These are phyloP conservation scores for Euphorbia schlechtendalii DNA, from an alignment of 441 rosid genomes.

Conservation along the genomic window DNA sequence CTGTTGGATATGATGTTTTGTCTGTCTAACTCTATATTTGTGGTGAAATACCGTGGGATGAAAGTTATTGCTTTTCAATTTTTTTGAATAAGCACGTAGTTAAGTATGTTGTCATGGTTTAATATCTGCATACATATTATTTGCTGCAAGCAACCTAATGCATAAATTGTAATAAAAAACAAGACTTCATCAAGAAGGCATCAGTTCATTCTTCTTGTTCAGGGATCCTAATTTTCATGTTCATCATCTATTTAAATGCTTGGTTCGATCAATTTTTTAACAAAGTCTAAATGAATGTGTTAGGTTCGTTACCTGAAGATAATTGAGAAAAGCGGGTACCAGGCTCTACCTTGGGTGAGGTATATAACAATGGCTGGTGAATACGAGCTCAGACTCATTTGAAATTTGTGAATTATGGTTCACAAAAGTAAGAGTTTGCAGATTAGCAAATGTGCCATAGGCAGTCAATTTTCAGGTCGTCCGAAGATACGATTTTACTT, in stretches of 20 bases:
- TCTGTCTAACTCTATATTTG: neutral
- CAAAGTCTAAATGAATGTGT: constrained; percentile 75
- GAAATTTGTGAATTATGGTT: constrained; percentile 15
- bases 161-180: no score
- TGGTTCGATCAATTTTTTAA: constrained; percentile 25
- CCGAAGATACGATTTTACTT: neutral
- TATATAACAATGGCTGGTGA: constrained; percentile 98
- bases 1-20: neutral
- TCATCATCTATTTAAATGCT: constrained; percentile 84
- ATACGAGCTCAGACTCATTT: constrained; percentile 73
- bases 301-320: constrained; percentile 90
- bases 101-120: neutral
- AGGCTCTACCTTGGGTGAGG: constrained; percentile 96
- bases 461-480: constrained; percentile 8
- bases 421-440: no score
- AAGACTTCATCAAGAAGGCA: no score
- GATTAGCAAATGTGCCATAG: constrained; percentile 5
- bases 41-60: neutral
- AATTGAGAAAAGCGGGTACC: constrained; percentile 88
- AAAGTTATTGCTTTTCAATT: no score
- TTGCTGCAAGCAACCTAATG: no score
- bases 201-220: constrained; percentile 79
- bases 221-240: constrained; percentile 80
- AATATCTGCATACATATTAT: neutral
- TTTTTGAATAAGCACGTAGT: no score